Conservation (phyloP, 495 filamentous ascomycete species). For the Hypoxylon crocopeplum region DNA sequence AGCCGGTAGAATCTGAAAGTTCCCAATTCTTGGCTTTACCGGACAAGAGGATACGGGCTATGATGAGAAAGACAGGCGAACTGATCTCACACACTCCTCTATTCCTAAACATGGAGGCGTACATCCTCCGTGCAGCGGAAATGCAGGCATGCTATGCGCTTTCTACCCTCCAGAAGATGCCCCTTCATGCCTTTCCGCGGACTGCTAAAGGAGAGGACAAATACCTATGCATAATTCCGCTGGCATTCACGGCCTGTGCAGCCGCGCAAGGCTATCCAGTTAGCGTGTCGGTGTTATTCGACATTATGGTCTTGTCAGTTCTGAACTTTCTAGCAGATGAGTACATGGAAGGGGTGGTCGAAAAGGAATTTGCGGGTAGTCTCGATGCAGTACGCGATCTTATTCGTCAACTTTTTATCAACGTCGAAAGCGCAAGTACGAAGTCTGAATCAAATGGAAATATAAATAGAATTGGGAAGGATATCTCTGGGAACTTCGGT, state of each 20-base stretch:
- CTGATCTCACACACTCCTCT: slow-evolving; percentile 21
- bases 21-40: too few relatives aligned
- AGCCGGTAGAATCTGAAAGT: too few relatives aligned
- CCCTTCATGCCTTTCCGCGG: slow-evolving; percentile 36
- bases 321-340: slow-evolving; percentile 50
- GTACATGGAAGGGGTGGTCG: slow-evolving; percentile 45
- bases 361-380: neutral
- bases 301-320: slow-evolving; percentile 52
- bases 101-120: slow-evolving; percentile 3
- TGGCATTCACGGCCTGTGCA: slow-evolving; percentile 40
- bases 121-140: slow-evolving; percentile 26
- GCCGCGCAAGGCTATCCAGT: neutral
- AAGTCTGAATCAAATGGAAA: too few relatives aligned
- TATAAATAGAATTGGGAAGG: too few relatives aligned
- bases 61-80: neutral
- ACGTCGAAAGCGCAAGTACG: too few relatives aligned
- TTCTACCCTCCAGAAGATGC: slow-evolving; percentile 2
- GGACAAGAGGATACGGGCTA: too few relatives aligned
- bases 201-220: slow-evolving; percentile 37
- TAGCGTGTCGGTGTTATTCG: slow-evolving; percentile 27
- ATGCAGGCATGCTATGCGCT: slow-evolving; percentile 35
- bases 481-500: too few relatives aligned
- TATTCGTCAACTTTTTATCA: neutral
- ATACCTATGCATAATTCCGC: slow-evolving; percentile 49
- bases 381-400: neutral